These are phyloP conservation scores for Fusarium incarnatum DNA, from an alignment of 2,329 filamentous ascomycete genomes.

Conservation along the genomic window DNA sequence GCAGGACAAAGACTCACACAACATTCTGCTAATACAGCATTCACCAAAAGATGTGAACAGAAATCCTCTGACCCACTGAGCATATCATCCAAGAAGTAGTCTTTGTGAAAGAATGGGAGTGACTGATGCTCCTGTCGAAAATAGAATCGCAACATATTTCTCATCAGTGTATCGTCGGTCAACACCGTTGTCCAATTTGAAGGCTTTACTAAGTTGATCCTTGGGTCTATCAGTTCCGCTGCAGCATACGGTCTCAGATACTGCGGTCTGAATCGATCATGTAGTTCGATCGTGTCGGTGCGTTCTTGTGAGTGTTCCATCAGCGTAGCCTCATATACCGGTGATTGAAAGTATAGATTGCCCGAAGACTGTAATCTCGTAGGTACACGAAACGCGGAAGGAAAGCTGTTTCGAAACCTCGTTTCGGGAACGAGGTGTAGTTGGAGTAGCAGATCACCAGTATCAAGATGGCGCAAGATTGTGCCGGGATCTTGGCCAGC, in stretches of 20 bases:
- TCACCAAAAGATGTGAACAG: neutral
- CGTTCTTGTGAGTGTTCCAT: neutral
- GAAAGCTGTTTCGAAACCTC: neutral
- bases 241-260: neutral
- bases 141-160: neutral
- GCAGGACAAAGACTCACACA: neutral
- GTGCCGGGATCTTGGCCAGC: neutral
- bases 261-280: neutral
- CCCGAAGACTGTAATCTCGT: neutral
- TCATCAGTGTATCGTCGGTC: neutral
- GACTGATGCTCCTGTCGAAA: neutral
- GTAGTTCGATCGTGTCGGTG: neutral
- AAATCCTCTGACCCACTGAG: neutral
- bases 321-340: neutral
- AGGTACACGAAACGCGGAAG: neutral
- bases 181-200: neutral
- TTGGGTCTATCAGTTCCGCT: neutral
- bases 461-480: neutral
- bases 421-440: neutral
- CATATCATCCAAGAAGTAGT: neutral
- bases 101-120: neutral
- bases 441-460: neutral
- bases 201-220: neutral
- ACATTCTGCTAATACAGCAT: neutral
- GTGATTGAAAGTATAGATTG: neutral